Conservation (phyloP, 805 yeast species). For the Myxozyma sirexii region DNA sequence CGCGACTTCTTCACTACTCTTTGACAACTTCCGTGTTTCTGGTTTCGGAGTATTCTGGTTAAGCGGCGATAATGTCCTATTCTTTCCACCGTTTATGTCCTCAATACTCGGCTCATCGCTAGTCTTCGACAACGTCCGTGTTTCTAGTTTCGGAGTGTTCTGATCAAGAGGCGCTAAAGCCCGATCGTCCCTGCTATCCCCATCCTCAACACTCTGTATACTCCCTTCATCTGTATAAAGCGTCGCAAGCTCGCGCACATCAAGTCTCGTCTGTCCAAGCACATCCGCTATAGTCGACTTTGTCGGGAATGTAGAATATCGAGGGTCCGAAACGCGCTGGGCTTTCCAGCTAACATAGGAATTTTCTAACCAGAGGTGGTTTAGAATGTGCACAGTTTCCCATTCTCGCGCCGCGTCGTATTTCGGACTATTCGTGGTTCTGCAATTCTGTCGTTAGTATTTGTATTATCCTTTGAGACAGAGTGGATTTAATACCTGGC, state of each 20-base stretch:
- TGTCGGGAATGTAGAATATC: conserved; percentile 54
- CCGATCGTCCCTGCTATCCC: too few species aligned
- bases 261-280: conserved; percentile 56
- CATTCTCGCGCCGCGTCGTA: conserved; percentile 73
- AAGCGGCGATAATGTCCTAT: too few species aligned
- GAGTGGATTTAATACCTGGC: conserved; percentile 43
- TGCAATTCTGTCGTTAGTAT: background rate
- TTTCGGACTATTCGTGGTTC: conserved; percentile 48
- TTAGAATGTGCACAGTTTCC: conserved; percentile 61
- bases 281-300: conserved; percentile 49
- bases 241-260: conserved; percentile 46
- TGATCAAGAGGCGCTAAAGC: conserved; percentile 29
- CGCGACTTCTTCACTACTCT: too few species aligned
- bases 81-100: too few species aligned
- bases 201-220: conserved; percentile 10
- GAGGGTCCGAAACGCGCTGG: conserved; percentile 50
- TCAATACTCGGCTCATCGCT: too few species aligned
- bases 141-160: conserved; percentile 1
- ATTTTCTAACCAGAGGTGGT: conserved; percentile 89
- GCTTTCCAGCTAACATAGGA: conserved; percentile 65
- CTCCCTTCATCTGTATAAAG: conserved; percentile 44
- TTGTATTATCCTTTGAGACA: too few species aligned
- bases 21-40: too few species aligned
- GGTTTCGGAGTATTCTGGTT: too few species aligned
- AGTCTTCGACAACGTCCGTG: too few species aligned